A percentile compares a stretch with the other conserved stretches of the same genome.
These are phyloP conservation scores for Ganoderma lingzhi DNA, from an alignment of 1,284 basidiomycete species.

Conservation along the genomic window DNA sequence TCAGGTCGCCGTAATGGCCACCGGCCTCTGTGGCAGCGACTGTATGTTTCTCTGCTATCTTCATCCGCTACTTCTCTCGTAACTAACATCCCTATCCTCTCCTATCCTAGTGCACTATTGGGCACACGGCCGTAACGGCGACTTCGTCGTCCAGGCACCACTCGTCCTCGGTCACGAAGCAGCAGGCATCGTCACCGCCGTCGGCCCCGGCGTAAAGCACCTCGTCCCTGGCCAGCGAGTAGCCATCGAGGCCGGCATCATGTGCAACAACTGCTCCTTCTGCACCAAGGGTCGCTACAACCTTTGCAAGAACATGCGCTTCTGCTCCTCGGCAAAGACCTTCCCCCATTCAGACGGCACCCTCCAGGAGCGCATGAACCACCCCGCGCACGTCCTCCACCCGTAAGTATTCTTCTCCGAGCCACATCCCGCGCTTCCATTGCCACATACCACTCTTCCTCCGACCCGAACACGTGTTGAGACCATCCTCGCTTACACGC, in stretches of 20 bases:
- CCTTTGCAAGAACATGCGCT: constrained; percentile 89
- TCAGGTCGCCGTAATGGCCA: constrained; percentile 80
- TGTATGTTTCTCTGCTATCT: constrained; percentile 55
- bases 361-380: constrained; percentile 88
- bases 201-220: constrained; percentile 71
- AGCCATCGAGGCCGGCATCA: constrained; percentile 93
- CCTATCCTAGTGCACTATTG: constrained; percentile 84
- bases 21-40: constrained; percentile 93
- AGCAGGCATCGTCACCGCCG: constrained; percentile 81
- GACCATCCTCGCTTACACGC: constrained; percentile 23
- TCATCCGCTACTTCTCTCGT: constrained; percentile 30
- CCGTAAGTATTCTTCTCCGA: constrained; percentile 63
- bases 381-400: constrained; percentile 86
- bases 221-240: constrained; percentile 88
- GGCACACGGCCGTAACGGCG: constrained; percentile 88
- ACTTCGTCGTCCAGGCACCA: constrained; percentile 85
- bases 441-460: constrained; percentile 14
- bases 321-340: constrained; percentile 90
- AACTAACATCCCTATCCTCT: constrained; percentile 23
- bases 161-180: constrained; percentile 95
- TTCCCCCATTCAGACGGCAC: constrained; percentile 95
- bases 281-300: constrained; percentile 89
- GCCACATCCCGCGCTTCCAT: constrained; percentile 18
- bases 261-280: constrained; percentile 78
- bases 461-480: constrained; percentile 27